A percentile compares a stretch with the other conserved stretches of the same genome.
Conservation (phyloP, 805 yeast species). For the Clavispora vitiphila region DNA sequence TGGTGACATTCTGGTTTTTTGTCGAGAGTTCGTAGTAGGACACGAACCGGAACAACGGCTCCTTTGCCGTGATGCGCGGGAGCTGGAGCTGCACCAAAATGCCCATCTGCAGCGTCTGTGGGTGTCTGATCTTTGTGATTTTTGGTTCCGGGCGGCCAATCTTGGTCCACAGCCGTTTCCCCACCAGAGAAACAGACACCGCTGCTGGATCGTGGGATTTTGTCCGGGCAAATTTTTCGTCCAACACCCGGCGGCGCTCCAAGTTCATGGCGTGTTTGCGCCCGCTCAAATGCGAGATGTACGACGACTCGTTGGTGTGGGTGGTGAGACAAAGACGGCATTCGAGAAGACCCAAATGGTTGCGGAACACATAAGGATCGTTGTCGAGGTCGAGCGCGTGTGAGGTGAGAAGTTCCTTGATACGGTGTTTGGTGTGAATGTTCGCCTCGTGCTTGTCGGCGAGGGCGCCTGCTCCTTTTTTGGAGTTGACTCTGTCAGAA, state of each 20-base stretch:
- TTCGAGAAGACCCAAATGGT: constrained; percentile 79
- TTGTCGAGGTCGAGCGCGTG: constrained; percentile 48
- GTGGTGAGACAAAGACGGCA: constrained; percentile 81
- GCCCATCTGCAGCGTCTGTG: constrained; percentile 55
- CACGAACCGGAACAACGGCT: constrained; percentile 72
- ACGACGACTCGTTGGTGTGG: constrained; percentile 76
- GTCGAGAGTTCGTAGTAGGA: constrained; percentile 59
- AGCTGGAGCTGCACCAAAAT: constrained; percentile 56
- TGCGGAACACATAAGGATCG: constrained; percentile 82
- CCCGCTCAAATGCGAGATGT: constrained; percentile 80
- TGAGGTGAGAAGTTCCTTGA: constrained; percentile 54
- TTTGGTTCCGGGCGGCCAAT: constrained; percentile 74
- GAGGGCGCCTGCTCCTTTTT: constrained; percentile 86
- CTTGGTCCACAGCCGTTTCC: constrained; percentile 46
- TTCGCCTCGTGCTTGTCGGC: constrained; percentile 71
- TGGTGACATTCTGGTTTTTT: constrained; percentile 35
- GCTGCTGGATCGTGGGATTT: constrained; percentile 13
- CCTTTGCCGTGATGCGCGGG: constrained; percentile 43
- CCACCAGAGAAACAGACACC: constrained; percentile 32
- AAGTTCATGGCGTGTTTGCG: constrained; percentile 74
- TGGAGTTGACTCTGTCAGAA: constrained; percentile 84
- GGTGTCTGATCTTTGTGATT: constrained; percentile 64
- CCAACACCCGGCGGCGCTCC: constrained; percentile 47
- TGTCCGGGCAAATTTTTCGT: constrained; percentile 25
- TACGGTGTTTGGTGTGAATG: constrained; percentile 61